Evolutionary conservation across 1,284 basidiomycete species (phyloP).

Genomic region (Ganoderma lucidum): DNA sequence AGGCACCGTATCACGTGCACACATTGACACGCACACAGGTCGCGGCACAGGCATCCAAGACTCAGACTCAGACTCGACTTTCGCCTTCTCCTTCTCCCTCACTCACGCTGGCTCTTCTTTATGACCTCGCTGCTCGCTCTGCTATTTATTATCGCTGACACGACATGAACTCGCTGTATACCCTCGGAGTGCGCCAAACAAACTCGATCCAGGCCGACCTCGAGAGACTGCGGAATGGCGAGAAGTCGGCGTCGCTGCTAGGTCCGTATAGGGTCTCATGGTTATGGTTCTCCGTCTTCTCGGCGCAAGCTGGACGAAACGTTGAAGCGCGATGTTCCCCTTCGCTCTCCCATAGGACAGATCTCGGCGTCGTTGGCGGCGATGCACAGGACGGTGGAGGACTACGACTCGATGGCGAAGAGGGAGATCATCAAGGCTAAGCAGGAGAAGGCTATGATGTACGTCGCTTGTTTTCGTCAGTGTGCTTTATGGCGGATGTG

Average conservation of each 20-base stretch:
- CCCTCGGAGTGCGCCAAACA: slow-evolving; percentile 91
- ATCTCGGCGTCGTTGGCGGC: slow-evolving; percentile 94
- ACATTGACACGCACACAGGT: slow-evolving; percentile 11
- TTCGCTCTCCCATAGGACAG: slow-evolving; percentile 70
- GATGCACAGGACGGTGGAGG: slow-evolving; percentile 91
- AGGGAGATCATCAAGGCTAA: slow-evolving; percentile 94
- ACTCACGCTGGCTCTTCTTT: not conserved
- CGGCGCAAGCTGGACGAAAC: not conserved
- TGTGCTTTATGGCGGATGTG: not conserved
- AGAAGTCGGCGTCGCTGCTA: slow-evolving; percentile 80
- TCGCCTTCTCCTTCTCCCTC: not conserved
- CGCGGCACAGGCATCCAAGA: not conserved
- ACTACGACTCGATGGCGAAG: slow-evolving; percentile 95
- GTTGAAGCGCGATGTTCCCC: not conserved
- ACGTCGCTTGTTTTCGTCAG: slow-evolving; percentile 38
- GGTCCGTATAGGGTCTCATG: slow-evolving; percentile 59
- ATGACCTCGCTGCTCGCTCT: slow-evolving; percentile 1
- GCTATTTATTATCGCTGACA: slow-evolving; percentile 11
- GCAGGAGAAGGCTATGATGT: slow-evolving; percentile 94
- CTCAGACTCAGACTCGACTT: not conserved
- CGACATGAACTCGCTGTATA: slow-evolving; percentile 93
- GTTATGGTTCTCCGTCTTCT: not conserved
- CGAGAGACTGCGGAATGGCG: slow-evolving; percentile 81
- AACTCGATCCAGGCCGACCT: slow-evolving; percentile 89
- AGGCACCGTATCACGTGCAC: not conserved